Conservation (phyloP, 345 rosid species). For the Noccaea caerulescens region DNA sequence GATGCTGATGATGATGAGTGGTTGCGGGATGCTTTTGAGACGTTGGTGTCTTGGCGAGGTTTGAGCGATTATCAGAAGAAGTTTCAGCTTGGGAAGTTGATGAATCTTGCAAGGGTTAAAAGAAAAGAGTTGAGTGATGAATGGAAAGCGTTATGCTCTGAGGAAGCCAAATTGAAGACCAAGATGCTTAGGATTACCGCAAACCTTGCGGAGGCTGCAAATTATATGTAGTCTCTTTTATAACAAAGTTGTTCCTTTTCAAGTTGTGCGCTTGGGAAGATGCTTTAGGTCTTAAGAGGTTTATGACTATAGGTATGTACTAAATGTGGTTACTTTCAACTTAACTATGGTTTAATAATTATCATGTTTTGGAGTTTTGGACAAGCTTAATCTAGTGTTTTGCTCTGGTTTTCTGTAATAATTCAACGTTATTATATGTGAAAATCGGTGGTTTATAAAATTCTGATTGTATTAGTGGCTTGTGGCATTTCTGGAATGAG, state of each 20-base stretch:
- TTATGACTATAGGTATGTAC: no score
- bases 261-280: neutral
- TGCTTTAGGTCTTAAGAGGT: no score
- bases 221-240: neutral
- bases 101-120: slow-evolving; percentile 17
- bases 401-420: neutral
- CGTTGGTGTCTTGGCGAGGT: slow-evolving; percentile 3
- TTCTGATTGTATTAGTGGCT: neutral
- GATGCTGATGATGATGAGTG: slow-evolving; percentile 5
- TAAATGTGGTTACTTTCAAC: no score
- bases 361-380: no score
- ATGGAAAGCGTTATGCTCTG: slow-evolving; percentile 29
- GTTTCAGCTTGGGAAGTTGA: slow-evolving; percentile 19
- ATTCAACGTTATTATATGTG: neutral
- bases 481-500: neutral
- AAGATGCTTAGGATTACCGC: slow-evolving; percentile 22
- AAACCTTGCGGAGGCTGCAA: slow-evolving; percentile 30
- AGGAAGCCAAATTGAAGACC: neutral
- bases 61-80: slow-evolving; percentile 32
- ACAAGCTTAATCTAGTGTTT: neutral
- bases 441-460: neutral
- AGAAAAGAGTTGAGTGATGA: slow-evolving; percentile 30
- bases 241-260: neutral
- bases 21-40: slow-evolving; percentile 38
- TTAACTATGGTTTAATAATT: no score